These are phyloP conservation scores for Fusarium oxysporum DNA, from an alignment of 2,329 filamentous ascomycete species.

Conservation along the genomic window DNA sequence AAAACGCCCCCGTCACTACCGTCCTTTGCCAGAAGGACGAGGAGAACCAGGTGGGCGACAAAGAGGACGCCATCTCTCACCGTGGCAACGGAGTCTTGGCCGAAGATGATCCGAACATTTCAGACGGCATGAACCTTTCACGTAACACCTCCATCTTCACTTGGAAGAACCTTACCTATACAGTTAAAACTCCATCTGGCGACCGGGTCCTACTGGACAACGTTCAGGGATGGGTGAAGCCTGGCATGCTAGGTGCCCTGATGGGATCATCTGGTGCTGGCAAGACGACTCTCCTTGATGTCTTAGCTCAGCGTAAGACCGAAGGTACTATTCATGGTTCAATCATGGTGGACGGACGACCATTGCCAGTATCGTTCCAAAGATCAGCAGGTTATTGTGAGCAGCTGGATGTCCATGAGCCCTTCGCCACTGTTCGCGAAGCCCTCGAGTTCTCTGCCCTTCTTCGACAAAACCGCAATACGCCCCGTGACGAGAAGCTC, in stretches of 20 bases:
- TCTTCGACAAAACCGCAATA: constrained; percentile 75
- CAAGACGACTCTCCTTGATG: constrained; percentile 87
- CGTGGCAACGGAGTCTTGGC: constrained; percentile 25
- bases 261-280: constrained; percentile 86
- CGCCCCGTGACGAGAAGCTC: constrained; percentile 75
- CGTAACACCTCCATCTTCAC: constrained; percentile 77
- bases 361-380: constrained; percentile 80
- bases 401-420: constrained; percentile 82
- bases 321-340: constrained; percentile 80
- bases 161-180: constrained; percentile 79
- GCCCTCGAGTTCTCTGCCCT: constrained; percentile 80
- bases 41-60: constrained; percentile 55
- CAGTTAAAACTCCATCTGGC: constrained; percentile 69
- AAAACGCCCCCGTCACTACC: constrained; percentile 59
- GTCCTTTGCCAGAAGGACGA: constrained; percentile 57
- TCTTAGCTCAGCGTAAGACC: constrained; percentile 81
- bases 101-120: constrained; percentile 17
- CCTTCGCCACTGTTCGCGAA: constrained; percentile 80
- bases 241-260: constrained; percentile 79
- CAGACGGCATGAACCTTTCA: constrained; percentile 57
- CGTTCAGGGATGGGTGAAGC: constrained; percentile 86
- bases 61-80: constrained; percentile 13
- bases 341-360: constrained; percentile 80
- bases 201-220: constrained; percentile 80
- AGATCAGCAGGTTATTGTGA: constrained; percentile 84